phyloP scores from a whole-genome alignment of 2,329 filamentous ascomycete genomes.

The Arthroderma sp. region DNA sequence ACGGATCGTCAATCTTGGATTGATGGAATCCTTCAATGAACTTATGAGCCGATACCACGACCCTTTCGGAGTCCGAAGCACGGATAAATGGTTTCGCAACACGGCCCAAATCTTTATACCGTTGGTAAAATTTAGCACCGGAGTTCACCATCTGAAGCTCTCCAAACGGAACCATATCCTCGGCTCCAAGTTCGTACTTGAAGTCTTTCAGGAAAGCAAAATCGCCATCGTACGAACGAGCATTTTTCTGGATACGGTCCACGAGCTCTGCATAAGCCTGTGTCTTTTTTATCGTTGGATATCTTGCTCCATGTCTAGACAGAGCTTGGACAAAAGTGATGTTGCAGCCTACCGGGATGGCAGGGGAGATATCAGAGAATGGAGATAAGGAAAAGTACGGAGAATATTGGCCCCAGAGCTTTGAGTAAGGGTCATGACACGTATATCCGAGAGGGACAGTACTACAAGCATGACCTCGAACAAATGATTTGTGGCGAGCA shows the following conservation, averaged over 20 bases:
- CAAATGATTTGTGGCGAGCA: not conserved
- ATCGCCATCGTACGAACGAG: conserved; percentile 43
- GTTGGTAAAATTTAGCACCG: conserved; percentile 60
- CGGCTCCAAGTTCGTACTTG: conserved; percentile 55
- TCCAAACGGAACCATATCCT: conserved; percentile 57
- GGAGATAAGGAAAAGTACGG: conserved; percentile 58
- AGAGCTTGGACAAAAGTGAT: conserved; percentile 71
- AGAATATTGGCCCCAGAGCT: conserved; percentile 76
- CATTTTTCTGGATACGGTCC: conserved; percentile 49
- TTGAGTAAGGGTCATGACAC: conserved; percentile 35
- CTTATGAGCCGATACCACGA: conserved; percentile 59
- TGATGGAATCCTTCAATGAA: conserved; percentile 63
- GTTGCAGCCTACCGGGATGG: conserved; percentile 53
- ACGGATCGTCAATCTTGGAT: conserved; percentile 35
- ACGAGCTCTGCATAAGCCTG: conserved; percentile 51
- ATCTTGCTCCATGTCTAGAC: conserved; percentile 72
- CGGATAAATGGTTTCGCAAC: conserved; percentile 55
- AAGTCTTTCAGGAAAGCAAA: conserved; percentile 62
- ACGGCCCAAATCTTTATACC: conserved; percentile 53
- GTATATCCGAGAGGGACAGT: conserved; percentile 3
- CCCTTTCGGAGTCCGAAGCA: conserved; percentile 55
- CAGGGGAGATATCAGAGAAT: conserved; percentile 48
- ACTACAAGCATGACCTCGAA: conserved; percentile 2
- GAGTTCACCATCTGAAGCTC: conserved; percentile 59
- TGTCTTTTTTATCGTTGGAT: conserved; percentile 60